A percentile compares a stretch with the other conserved stretches of the same genome.
These are phyloP conservation scores for Macrophomina tecta DNA, from an alignment of 2,329 filamentous ascomycete genomes.

Conservation along the genomic window DNA sequence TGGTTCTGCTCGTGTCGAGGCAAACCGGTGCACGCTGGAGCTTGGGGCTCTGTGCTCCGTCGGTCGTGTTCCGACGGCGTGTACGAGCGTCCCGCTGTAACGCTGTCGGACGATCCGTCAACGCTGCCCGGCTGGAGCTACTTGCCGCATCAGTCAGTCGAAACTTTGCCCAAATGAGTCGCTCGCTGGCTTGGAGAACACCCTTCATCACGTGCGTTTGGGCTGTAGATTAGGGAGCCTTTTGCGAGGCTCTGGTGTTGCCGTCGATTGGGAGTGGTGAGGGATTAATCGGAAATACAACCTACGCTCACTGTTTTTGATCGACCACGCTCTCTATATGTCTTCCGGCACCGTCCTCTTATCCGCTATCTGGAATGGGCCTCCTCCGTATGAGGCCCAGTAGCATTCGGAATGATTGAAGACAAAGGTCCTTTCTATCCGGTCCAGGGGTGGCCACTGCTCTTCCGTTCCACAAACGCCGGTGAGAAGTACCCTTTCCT, in stretches of 20 bases:
- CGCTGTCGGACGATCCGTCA: neutral
- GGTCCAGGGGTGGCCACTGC: neutral
- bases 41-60: neutral
- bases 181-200: too few relatives aligned
- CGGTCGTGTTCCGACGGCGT: neutral
- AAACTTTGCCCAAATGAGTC: neutral
- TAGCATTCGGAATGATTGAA: neutral
- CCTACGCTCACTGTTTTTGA: too few relatives aligned
- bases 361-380: too few relatives aligned
- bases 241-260: too few relatives aligned
- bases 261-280: too few relatives aligned
- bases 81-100: neutral
- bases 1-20: neutral
- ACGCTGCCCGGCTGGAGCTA: neutral
- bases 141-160: neutral
- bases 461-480: neutral
- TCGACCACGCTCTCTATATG: too few relatives aligned
- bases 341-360: too few relatives aligned
- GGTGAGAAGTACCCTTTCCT: neutral
- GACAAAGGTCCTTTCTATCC: neutral
- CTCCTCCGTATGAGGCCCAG: neutral
- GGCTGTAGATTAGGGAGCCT: neutral
- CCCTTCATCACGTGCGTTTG: neutral
- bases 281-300: too few relatives aligned
- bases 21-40: neutral